These are phyloP conservation scores for Leucocoprinus sp. DNA, from an alignment of 768 basidiomycete species.

Conservation along the genomic window DNA sequence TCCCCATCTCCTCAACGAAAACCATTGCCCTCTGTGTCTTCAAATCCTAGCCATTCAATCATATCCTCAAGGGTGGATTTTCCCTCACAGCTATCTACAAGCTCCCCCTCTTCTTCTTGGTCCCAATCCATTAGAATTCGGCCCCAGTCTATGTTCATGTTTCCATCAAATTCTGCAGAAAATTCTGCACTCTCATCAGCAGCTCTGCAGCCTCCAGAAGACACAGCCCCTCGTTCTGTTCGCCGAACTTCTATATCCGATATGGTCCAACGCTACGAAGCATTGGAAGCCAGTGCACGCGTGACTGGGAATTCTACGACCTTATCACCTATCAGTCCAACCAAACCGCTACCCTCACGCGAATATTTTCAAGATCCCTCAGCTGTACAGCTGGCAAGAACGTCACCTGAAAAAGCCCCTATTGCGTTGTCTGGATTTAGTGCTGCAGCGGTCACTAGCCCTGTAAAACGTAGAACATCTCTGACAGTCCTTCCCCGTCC, in stretches of 20 bases:
- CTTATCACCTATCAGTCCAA: slow-evolving; percentile 16
- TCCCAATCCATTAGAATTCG: slow-evolving; percentile 40
- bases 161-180: slow-evolving; percentile 47
- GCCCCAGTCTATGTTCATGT: slow-evolving; percentile 77
- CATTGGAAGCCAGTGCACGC: slow-evolving; percentile 30
- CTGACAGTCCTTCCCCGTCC: slow-evolving; percentile 1
- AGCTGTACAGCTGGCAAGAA: not conserved
- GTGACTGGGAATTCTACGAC: not conserved
- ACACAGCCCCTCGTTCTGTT: slow-evolving; percentile 30
- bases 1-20: slow-evolving; percentile 9
- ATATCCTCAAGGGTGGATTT: slow-evolving; percentile 8
- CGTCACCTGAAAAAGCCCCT: slow-evolving; percentile 1
- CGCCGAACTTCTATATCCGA: slow-evolving; percentile 73
- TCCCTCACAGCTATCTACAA: slow-evolving; percentile 16
- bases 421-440: slow-evolving; percentile 6
- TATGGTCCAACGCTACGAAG: slow-evolving; percentile 80
- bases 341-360: not conserved
- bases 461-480: slow-evolving; percentile 6
- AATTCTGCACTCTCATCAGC: slow-evolving; percentile 26
- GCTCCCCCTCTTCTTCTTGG: slow-evolving; percentile 12
- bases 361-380: not conserved
- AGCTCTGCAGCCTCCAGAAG: slow-evolving; percentile 39
- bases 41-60: not conserved
- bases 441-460: not conserved
- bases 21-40: not conserved